Evolutionary conservation across 345 rosid species (phyloP), one percentile per base, ranked within the genome.

Genomic region (Arabidopsis arenosa): DNA sequence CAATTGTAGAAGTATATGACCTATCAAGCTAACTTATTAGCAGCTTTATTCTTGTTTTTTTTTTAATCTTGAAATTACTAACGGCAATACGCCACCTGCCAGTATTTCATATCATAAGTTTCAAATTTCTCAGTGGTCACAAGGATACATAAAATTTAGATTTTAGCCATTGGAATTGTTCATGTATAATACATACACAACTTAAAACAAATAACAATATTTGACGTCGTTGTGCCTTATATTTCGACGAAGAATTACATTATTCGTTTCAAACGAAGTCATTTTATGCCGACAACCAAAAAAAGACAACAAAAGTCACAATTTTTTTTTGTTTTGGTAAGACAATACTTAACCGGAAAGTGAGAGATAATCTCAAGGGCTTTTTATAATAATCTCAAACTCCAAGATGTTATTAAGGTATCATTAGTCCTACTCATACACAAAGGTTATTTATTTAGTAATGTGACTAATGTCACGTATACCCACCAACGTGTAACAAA

Each of bases 271-370:
- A 61, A 36, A 61, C 61, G n/a, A 26, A 37, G 18, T 37, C 51
- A 72, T 30, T 62, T 41, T 53, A 13, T 64, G 64, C 77, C 77
- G 77, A 74, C 77, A 63, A 32, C n/a, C n/a, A 73, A 30, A 61
- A 32, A 41, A 10, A 73, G 41, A 72, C 40, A 40, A 7, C 11
- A 54, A 71, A 21, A 32, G 45, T 26, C 53, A 68, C 21, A 17
- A 21, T 21, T 32, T 48, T 28, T 32, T 48, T 45, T 49, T 37
- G 5, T 32, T 36, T 40, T 8, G 7, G 52, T 39, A 62, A 72
- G 40, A 44, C 45, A 12, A 43, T n/a, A 17, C 5, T 36, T 10
- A 7, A 23, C 49, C 33, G 65, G 23, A 30, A 30, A 43, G 33
- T 56, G 8, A 43, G 33, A 43, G 8, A 30, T 56, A 30, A 30